Evolutionary conservation across 345 rosid species (phyloP), one percentile per base, ranked within the genome.

Genomic region (Camelina sativa): DNA sequence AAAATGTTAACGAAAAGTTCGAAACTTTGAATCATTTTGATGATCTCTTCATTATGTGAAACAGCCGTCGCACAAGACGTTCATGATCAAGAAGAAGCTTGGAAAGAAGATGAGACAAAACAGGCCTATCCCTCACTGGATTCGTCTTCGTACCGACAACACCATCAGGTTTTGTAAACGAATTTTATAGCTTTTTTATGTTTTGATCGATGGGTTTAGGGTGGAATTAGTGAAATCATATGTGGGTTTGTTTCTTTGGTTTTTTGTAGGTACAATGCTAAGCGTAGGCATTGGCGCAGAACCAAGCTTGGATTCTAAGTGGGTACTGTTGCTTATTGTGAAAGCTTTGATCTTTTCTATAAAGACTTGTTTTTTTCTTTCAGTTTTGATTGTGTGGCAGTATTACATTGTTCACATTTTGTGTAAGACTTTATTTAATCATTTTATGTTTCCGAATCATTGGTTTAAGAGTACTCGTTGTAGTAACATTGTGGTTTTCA

Each of bases 31-130:
- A 53, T 51, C 46, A 16, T 8, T 51, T 53, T 32, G 22, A 48
- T 48, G 53, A 8, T 47, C 23, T 62, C 40, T 1, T 52, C 8
- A 4, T 32, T 9, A 17, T 11, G 15, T 74, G 57, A 41, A 50
- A 54, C 79, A 91, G 98, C 98, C 97, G 86, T 88, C 98, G 28
- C 97, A 93, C 86, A 91, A 93, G 79, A 70, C 91, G 2, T 93
- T 89, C 74, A 86, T 20, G 83, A 91, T 79, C 20, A 88, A 88
- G 88, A 88, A 87, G 80, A 87, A 85, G 68, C 66, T 87, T 0
- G 91, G 69, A 43, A 87, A 87, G 85, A 88, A 88, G 80, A 88
- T 88, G 90, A 84, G 92, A 64, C 92, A 88, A 81, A 88, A 88
- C 67, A 79, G 88, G 82, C 92, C 92, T 15, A 86, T 88, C 32